A percentile compares a stretch with the other conserved stretches of the same genome.
Evolutionary conservation across 2,329 filamentous ascomycete genomes (phyloP).

Genomic region (Penicillium sp.): DNA sequence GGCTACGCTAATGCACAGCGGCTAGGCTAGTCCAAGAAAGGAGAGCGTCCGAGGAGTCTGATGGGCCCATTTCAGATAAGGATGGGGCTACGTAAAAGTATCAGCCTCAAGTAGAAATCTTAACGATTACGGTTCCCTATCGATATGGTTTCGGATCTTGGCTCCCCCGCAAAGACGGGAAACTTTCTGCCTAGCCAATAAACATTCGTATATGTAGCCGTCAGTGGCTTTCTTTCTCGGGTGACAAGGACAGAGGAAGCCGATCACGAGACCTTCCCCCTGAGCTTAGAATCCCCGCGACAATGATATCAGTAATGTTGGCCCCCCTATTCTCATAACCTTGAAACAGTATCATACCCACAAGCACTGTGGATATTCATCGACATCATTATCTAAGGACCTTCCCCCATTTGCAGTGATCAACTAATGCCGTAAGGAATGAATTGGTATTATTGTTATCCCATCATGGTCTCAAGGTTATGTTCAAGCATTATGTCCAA

Average conservation of each 20-base stretch:
- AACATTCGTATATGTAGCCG: background rate
- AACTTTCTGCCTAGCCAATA: background rate
- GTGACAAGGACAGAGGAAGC: background rate
- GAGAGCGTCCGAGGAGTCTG: background rate
- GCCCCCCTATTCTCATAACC: background rate
- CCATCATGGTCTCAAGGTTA: conserved; percentile 26
- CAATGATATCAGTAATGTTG: background rate
- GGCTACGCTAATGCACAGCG: conserved; percentile 9
- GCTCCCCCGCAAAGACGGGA: background rate
- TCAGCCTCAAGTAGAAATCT: background rate
- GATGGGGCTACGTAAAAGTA: background rate
- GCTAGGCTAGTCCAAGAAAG: conserved; percentile 7
- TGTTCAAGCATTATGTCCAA: conserved; percentile 24
- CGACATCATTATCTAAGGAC: background rate
- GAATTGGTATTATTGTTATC: conserved; percentile 8
- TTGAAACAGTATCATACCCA: background rate
- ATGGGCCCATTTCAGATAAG: background rate
- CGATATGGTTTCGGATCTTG: conserved; percentile 8
- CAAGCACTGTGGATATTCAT: background rate
- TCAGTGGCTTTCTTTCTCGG: background rate
- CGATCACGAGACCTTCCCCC: background rate
- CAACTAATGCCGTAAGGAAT: background rate
- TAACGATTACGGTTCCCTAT: background rate
- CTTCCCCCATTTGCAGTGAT: background rate
- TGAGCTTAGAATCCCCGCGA: background rate